Evolutionary conservation across 176 grass and related monocot species (phyloP).

Genomic region (maize (Zea mays)): DNA sequence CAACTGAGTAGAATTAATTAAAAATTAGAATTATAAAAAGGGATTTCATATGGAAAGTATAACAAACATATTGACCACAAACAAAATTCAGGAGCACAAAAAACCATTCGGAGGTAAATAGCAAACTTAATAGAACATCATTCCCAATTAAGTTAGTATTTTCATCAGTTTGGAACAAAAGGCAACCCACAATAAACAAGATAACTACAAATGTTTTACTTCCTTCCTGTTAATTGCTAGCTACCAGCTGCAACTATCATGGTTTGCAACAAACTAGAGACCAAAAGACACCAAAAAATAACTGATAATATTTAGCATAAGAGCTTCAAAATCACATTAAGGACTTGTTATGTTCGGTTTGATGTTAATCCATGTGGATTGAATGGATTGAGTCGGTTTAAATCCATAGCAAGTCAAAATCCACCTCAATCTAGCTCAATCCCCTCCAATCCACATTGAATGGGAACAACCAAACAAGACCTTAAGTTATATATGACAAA

Average conservation of each 20-base stretch:
- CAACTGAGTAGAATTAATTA: constrained; percentile 50
- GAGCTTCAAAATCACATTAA: not conserved
- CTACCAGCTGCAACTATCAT: not conserved
- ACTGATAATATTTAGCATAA: not conserved
- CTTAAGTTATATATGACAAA: not conserved
- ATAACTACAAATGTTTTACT: not conserved
- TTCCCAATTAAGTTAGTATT: not conserved
- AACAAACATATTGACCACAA: not conserved
- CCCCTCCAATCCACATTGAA: no score
- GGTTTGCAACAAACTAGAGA: not conserved
- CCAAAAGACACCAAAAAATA: not conserved
- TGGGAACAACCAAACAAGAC: no score
- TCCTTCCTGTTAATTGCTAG: not conserved
- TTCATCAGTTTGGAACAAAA: not conserved
- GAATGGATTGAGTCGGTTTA: no score
- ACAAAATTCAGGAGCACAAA: not conserved
- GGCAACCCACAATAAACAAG: not conserved
- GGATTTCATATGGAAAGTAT: not conserved
- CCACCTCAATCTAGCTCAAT: no score
- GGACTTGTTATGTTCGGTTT: no score
- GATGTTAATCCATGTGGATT: no score
- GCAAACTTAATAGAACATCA: not conserved
- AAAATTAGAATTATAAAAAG: constrained; percentile 30
- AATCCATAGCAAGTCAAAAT: no score
- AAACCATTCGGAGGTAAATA: not conserved